These are phyloP conservation scores for Dictyostelium purpureum DNA, from an alignment of 78 protist species.

Conservation along the genomic window DNA sequence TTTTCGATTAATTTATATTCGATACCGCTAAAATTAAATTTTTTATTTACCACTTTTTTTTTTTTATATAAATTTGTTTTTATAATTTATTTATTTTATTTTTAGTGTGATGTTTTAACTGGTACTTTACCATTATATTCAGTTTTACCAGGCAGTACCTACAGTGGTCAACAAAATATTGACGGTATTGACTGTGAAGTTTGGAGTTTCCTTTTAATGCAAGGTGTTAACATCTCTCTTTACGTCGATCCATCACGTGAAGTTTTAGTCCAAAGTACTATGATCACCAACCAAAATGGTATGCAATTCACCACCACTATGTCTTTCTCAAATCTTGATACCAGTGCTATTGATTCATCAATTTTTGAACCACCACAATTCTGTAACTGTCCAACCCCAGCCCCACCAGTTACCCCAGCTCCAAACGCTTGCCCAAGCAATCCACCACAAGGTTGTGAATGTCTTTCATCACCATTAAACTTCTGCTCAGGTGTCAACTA, in stretches of 20 bases:
- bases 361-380: not conserved
- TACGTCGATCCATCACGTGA: not conserved
- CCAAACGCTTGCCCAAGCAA: constrained; percentile 13
- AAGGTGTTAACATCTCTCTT: not conserved
- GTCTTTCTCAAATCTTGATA: not conserved
- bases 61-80: no score
- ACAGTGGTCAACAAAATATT: not conserved
- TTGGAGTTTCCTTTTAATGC: not conserved
- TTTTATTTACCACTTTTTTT: no score
- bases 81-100: no score
- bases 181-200: not conserved
- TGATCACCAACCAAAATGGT: not conserved
- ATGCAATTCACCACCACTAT: not conserved
- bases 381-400: not conserved
- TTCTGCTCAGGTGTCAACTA: constrained; percentile 10
- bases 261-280: not conserved
- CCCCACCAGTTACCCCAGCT: not conserved
- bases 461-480: not conserved
- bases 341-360: not conserved
- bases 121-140: not conserved
- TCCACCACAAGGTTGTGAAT: constrained; percentile 11
- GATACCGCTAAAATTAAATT: no score
- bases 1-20: no score
- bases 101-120: not conserved
- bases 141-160: not conserved